A percentile compares a stretch with the other conserved stretches of the same genome.
phyloP scores from a whole-genome alignment of 345 rosid genomes.

The Aegle marmelos region DNA sequence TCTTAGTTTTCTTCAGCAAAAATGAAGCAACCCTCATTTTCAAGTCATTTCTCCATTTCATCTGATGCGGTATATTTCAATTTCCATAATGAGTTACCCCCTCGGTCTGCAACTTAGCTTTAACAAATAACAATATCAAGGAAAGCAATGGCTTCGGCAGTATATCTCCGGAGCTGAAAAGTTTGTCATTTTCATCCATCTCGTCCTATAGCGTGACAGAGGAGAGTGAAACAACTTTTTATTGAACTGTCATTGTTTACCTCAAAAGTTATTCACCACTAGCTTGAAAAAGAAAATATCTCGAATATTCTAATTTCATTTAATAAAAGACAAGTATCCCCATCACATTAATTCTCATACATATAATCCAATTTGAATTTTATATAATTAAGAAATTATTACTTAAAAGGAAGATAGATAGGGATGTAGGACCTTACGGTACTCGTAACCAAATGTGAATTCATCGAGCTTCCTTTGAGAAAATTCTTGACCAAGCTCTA shows the following conservation, averaged over 20 bases:
- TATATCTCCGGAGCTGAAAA: not conserved
- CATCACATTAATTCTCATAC: too few relatives aligned
- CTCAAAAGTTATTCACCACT: not conserved
- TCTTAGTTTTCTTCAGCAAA: not conserved
- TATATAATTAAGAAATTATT: not conserved
- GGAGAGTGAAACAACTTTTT: not conserved
- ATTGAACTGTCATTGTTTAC: not conserved
- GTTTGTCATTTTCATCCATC: too few relatives aligned
- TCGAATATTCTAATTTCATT: too few relatives aligned
- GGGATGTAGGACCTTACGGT: constrained; percentile 26
- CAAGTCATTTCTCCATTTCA: not conserved
- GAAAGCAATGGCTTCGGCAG: not conserved
- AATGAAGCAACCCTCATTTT: not conserved
- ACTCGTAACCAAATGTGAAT: constrained; percentile 20
- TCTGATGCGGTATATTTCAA: not conserved
- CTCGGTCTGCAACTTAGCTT: not conserved
- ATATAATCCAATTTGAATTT: too few relatives aligned
- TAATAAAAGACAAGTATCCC: too few relatives aligned
- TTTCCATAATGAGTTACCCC: not conserved
- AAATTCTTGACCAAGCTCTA: constrained; percentile 16
- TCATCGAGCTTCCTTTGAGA: constrained; percentile 7
- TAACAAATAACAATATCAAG: not conserved
- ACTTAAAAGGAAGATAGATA: constrained; percentile 11
- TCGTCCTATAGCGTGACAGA: not conserved
- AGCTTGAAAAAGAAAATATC: too few relatives aligned